Base-by-base conservation (phyloP, 257 asterid species). In the Solanum chilense region DNA sequence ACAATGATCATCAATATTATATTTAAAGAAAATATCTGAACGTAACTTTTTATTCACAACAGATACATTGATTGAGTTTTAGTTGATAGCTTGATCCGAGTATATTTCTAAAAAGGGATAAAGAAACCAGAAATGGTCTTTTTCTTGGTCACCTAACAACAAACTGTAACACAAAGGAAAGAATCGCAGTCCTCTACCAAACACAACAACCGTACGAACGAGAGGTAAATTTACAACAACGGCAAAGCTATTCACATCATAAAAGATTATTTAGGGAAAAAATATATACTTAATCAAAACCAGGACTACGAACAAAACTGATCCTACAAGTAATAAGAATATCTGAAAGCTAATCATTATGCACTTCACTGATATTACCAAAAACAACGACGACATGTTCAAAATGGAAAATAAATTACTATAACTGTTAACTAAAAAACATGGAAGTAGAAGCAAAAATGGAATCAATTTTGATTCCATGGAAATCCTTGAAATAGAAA, bases 121-220 rank as follows among this genome's bases (percentile, higher is more conserved):
- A 42, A 76, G 12, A 76, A 76, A 3, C 60, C 58, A 42, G n/a
- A 42, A 81, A 81, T 29, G 20, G 31, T 7, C 3, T 78, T 81
- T 81, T 77, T 23, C 60, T 37, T 31, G 25, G 21, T 18, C 18
- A 81, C 69, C 85, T 81, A 81, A 49, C 85, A 18, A 29, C 16
- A 60, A 81, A 49, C 85, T 49, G 45, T 49, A 81, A 49, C 45
- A 81, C 58, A 75, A 82, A 47, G 69, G 70, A n/a, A 86, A 56
- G 56, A 64, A 83, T 81, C 78, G 52, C 88, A 84, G 58, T 47
- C 73, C n/a, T 62, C 78, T 56, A 89, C 90, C 91, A 73, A 89
- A 45, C 90, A 14, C 25, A 87, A 31, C 31, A 78, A 82, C 88
- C 89, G 45, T 49, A 31, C 31, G 9, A 52, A 49, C 85, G 20